Evolutionary conservation across 768 basidiomycete species (phyloP).

Genomic region (Austroboletus eburneus): DNA sequence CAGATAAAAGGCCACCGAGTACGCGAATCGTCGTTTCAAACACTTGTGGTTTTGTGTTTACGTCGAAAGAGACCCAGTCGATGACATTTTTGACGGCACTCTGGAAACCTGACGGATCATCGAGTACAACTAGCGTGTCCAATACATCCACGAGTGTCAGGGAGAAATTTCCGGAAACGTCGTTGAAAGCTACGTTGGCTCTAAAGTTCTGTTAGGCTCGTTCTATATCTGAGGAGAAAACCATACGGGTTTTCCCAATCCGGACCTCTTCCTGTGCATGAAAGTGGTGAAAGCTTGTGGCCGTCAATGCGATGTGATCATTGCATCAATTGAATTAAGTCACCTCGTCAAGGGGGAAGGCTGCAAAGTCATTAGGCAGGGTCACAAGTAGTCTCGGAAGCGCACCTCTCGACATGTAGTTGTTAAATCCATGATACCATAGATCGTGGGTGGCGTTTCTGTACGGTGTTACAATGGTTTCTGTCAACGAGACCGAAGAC

Average conservation of each 20-base stretch:
- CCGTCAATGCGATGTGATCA: slow-evolving; percentile 12
- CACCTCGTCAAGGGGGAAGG: slow-evolving; percentile 87
- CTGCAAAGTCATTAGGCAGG: slow-evolving; percentile 36
- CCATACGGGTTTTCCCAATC: slow-evolving; percentile 81
- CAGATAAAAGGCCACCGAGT: slow-evolving; percentile 84
- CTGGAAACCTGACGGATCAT: slow-evolving; percentile 75
- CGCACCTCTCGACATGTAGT: slow-evolving; percentile 82
- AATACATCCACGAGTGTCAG: slow-evolving; percentile 78
- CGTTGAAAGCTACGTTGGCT: slow-evolving; percentile 76
- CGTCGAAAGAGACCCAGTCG: slow-evolving; percentile 82
- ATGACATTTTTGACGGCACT: slow-evolving; percentile 81
- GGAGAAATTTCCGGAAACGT: slow-evolving; percentile 93
- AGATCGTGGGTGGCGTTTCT: slow-evolving; percentile 72
- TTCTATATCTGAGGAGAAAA: slow-evolving; percentile 6
- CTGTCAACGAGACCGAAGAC: slow-evolving; percentile 13
- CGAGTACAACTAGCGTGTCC: slow-evolving; percentile 87
- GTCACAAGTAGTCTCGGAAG: slow-evolving; percentile 6
- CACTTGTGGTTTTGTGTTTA: slow-evolving; percentile 95
- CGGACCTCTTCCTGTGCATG: slow-evolving; percentile 84
- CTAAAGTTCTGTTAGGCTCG: slow-evolving; percentile 30
- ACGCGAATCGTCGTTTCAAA: slow-evolving; percentile 97
- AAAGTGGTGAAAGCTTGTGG: slow-evolving; percentile 76
- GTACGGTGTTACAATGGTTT: slow-evolving; percentile 4
- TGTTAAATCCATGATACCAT: slow-evolving; percentile 88
- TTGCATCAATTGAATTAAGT: slow-evolving; percentile 7